These are phyloP conservation scores for Tephrocybe sp. DNA, from an alignment of 768 basidiomycete genomes.

Conservation along the genomic window DNA sequence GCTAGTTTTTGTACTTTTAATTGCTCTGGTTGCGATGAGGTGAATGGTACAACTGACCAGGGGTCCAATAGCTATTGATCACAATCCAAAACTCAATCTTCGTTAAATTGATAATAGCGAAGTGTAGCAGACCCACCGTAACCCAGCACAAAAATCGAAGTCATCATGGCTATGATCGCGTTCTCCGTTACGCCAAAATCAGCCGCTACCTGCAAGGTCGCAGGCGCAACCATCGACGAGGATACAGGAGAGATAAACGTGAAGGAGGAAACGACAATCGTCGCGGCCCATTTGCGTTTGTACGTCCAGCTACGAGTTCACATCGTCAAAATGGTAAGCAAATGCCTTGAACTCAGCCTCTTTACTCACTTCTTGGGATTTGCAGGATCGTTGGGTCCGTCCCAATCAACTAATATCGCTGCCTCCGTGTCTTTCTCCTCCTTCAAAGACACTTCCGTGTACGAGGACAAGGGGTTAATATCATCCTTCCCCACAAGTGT, in stretches of 20 bases:
- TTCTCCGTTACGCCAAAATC: conserved; percentile 55
- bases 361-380: conserved; percentile 57
- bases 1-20: conserved; percentile 19
- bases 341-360: not conserved
- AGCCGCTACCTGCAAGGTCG: conserved; percentile 45
- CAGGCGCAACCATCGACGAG: conserved; percentile 77
- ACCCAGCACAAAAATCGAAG: conserved; percentile 52
- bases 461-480: not conserved
- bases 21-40: not conserved
- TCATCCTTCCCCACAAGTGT: conserved; percentile 2
- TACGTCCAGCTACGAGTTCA: conserved; percentile 65
- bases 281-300: conserved; percentile 63
- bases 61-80: conserved; percentile 48
- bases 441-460: not conserved
- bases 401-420: conserved; percentile 57
- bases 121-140: conserved; percentile 47
- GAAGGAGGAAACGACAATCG: conserved; percentile 63
- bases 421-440: not conserved
- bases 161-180: conserved; percentile 53
- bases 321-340: not conserved
- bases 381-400: conserved; percentile 55
- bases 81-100: too few relatives aligned
- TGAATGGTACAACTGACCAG: conserved; percentile 30
- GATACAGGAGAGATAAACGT: conserved; percentile 70
- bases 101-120: not conserved